Evolutionary conservation across 371 early-diverging fungal genomes (phyloP), one percentile per base, ranked within the genome.

Genomic region (Haplosporangium sp.): DNA sequence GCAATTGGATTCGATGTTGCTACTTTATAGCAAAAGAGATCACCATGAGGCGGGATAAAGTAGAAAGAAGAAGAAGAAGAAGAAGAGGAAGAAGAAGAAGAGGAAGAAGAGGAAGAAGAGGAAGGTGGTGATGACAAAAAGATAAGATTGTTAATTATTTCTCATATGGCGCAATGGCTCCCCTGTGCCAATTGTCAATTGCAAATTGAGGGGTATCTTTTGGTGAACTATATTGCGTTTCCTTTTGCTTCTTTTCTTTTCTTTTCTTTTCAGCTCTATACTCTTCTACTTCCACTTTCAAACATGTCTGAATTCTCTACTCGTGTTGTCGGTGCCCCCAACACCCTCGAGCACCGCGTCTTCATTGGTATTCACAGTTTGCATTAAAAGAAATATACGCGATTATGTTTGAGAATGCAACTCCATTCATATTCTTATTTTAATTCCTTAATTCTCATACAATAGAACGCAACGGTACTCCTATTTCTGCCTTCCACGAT

Each of bases 401-500:
- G 45, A 39, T 35, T 35, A 11, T 38, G 7, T 59, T 15, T 11
- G 55, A 9, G 34, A 55, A 11, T 7, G 11, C 55, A 19, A 40
- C 44, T 60, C 48, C 56, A 50, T 52, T 53, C 45, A 27, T 55
- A 9, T 4, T 39, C 17, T 39, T 39, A n/a, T 19, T 39, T n/a
- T 39, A 44, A 37, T 40, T 10, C n/a, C n/a, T n/a, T 44, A 10
- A 11, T 40, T 39, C 47, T 38, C 45, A 20, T 55, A 55, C 10
- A 38, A 55, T 79, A 92, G 91, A 91, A 86, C 90, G 88, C 83
- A 86, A 94, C 70, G 93, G 93, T 52, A 77, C 77, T 20, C 77
- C 88, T 15, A 87, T 99, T 71, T 99, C 99, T 35, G 96, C 99
- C 53, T 99, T 99, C 89, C 99, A 99, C 88, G 99, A 99, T 87